These are phyloP conservation scores for Xylaria cubensis DNA, from an alignment of 495 filamentous ascomycete species.

Conservation along the genomic window DNA sequence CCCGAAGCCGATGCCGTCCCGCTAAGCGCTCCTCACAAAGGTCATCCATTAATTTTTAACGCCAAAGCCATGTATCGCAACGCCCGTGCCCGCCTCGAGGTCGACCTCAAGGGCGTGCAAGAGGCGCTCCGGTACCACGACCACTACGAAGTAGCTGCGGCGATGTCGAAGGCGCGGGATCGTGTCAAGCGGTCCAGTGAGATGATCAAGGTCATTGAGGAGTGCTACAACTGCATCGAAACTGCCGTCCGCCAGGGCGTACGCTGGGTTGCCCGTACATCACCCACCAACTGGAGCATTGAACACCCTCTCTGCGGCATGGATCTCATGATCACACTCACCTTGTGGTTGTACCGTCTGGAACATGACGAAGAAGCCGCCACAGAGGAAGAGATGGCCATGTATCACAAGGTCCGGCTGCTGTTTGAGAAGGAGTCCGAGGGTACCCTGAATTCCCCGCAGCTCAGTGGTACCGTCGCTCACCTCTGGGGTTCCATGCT, in stretches of 20 bases:
- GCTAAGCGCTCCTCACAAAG: slow-evolving; percentile 92
- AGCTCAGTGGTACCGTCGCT: slow-evolving; percentile 91
- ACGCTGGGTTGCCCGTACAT: slow-evolving; percentile 96
- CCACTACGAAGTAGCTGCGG: slow-evolving; percentile 92
- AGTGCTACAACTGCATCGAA: slow-evolving; percentile 98
- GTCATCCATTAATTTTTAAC: slow-evolving; percentile 98
- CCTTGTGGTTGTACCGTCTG: slow-evolving; percentile 96
- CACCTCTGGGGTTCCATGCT: slow-evolving; percentile 97
- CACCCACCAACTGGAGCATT: slow-evolving; percentile 98
- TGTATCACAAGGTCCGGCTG: slow-evolving; percentile 94
- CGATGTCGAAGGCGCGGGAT: slow-evolving; percentile 92
- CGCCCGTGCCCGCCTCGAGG: slow-evolving; percentile 88
- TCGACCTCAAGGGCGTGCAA: slow-evolving; percentile 93
- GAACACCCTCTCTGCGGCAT: slow-evolving; percentile 97
- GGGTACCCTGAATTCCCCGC: slow-evolving; percentile 72
- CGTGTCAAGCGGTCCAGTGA: slow-evolving; percentile 92
- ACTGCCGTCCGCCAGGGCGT: slow-evolving; percentile 93
- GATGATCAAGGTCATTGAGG: slow-evolving; percentile 98
- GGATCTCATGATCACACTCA: slow-evolving; percentile 98
- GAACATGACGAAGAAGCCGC: slow-evolving; percentile 98
- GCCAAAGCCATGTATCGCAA: slow-evolving; percentile 98
- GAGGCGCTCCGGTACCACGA: slow-evolving; percentile 97
- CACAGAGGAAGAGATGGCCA: slow-evolving; percentile 85
- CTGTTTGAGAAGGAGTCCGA: slow-evolving; percentile 90
- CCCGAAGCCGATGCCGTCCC: slow-evolving; percentile 89